Base-by-base conservation (phyloP, 1,284 basidiomycete genomes). In the Boletellus deceptivus region DNA sequence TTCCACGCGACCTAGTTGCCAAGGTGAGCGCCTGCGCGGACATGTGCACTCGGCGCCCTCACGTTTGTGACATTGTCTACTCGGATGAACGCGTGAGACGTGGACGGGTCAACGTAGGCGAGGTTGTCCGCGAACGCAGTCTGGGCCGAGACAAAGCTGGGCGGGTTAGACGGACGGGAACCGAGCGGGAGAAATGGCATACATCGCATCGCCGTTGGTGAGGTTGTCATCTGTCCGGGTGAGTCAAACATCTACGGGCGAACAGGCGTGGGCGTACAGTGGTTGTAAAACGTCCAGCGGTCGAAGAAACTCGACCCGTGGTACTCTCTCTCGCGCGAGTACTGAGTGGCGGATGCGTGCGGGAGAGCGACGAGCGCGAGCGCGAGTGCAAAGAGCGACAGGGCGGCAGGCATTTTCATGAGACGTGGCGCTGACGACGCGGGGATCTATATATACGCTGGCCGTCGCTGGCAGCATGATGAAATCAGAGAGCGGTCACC, bases 151-250 rank as follows among this genome's bases (percentile, higher is more conserved):
- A 86, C 75, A 60, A 81, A 88, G 52, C 82, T 84, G 35, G 27
- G 40, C 11, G 37, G 9, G 29, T 56, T 46, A 54, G 10, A 47
- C 17, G 34, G 14, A 43, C 6, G 24, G 48, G 18, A 50, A 27
- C 1, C 22, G 9, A 3, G 24, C 43, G 11, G 36, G 14, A 46
- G n/a, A 62, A 71, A 31, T 11, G 9, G 29, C 29, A 48, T 59
- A 82, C 80, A 73, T 73, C 16, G 72, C 78, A 64, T 91, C 82
- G 46, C 89, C 88, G 57, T 86, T 86, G 34, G 84, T 87, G 6
- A 84, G 69, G 58, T 87, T 82, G 63, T 89, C 85, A 51, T 70
- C 84, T 86, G 55, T n/a, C 46, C 27, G 37, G 24, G 9, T 2
- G 29, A 6, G 22, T 54, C n/a, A 43, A n/a, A 46, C 10, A 42